Conservation (phyloP, 169 alveolate genomes). For the Plasmodium billcollinsi region DNA sequence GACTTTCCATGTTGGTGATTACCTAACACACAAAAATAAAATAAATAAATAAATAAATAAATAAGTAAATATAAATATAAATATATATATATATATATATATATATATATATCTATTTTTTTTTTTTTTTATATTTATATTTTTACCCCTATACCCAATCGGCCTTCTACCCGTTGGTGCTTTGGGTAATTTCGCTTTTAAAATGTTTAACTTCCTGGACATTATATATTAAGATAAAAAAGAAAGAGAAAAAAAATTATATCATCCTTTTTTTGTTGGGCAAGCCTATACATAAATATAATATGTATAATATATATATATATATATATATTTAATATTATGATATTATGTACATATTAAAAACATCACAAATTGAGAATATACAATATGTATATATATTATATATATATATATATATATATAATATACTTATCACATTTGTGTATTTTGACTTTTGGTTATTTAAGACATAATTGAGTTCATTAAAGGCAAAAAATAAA, state of each 20-base stretch:
- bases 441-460: too few species aligned
- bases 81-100: background rate
- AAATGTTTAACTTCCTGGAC: slow-evolving; percentile 35
- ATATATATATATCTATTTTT: background rate
- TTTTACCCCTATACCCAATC: slow-evolving; percentile 67
- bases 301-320: too few species aligned
- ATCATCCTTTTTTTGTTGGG: too few species aligned
- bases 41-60: background rate
- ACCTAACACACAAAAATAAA: slow-evolving; percentile 77
- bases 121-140: background rate
- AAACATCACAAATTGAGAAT: too few species aligned
- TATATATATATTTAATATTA: too few species aligned
- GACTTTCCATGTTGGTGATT: slow-evolving; percentile 89
- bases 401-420: too few species aligned
- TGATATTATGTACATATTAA: too few species aligned
- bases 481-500: too few species aligned
- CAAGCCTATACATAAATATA: too few species aligned
- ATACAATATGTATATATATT: too few species aligned
- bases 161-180: slow-evolving; percentile 75
- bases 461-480: too few species aligned
- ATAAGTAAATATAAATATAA: background rate
- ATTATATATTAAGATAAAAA: background rate
- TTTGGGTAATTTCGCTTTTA: slow-evolving; percentile 54
- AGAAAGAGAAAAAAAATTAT: background rate
- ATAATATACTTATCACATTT: too few species aligned